Conservation (phyloP, 2,329 filamentous ascomycete genomes). For the Phyllosticta citrichinensis region DNA sequence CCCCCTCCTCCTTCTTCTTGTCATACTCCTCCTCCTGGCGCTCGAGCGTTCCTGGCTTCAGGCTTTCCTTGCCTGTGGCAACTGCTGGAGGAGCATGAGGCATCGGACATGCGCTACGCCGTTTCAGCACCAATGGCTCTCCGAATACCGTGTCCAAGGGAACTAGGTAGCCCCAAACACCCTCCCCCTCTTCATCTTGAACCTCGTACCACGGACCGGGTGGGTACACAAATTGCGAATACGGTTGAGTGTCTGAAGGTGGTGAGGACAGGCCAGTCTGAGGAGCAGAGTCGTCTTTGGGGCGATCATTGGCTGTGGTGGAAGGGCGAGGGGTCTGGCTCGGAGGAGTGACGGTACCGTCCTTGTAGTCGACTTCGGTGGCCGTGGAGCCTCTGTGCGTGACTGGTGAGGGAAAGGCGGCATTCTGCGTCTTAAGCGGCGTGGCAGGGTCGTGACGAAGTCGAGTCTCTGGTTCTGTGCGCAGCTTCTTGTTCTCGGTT, state of each 20-base stretch:
- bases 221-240: conserved; percentile 71
- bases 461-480: conserved; percentile 39
- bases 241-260: conserved; percentile 65
- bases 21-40: conserved; percentile 50
- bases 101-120: conserved; percentile 58
- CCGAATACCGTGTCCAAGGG: conserved; percentile 65
- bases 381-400: conserved; percentile 58
- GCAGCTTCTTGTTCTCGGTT: conserved; percentile 68
- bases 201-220: conserved; percentile 70
- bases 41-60: conserved; percentile 44
- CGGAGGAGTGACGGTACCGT: conserved; percentile 61
- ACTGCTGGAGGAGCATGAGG: conserved; percentile 32
- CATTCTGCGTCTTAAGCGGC: conserved; percentile 33
- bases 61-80: conserved; percentile 34
- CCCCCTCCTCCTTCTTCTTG: conserved; percentile 39
- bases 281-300: conserved; percentile 15
- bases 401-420: conserved; percentile 66
- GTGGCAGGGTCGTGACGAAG: conserved; percentile 37
- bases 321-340: conserved; percentile 28
- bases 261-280: conserved; percentile 47
- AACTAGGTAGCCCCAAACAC: conserved; percentile 92
- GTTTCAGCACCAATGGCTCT: conserved; percentile 63
- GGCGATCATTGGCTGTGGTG: conserved; percentile 15
- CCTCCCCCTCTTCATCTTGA: conserved; percentile 71
- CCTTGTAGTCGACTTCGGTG: conserved; percentile 50